phyloP scores from a whole-genome alignment of 2,329 filamentous ascomycete genomes.

The Alternaria viburni region DNA sequence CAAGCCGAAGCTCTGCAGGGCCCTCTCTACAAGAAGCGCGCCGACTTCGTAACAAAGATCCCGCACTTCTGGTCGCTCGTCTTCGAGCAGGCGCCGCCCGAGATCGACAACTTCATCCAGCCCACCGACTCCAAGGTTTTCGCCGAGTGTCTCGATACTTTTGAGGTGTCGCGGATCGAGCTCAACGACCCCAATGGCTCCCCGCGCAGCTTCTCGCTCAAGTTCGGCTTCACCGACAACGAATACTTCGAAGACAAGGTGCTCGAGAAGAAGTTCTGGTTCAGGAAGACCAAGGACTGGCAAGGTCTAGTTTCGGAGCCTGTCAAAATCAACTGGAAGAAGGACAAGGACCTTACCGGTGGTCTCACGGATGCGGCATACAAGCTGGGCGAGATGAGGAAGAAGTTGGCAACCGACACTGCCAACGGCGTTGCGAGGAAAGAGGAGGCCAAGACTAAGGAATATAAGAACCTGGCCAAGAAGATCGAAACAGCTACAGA shows the following conservation, averaged over 20 bases:
- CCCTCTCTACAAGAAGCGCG: slow-evolving; percentile 78
- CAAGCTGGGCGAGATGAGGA: slow-evolving; percentile 70
- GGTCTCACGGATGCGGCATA: slow-evolving; percentile 78
- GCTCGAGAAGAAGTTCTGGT: slow-evolving; percentile 92
- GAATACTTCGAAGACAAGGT: slow-evolving; percentile 78
- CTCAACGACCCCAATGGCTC: slow-evolving; percentile 71
- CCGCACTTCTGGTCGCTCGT: slow-evolving; percentile 95
- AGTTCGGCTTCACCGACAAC: slow-evolving; percentile 80
- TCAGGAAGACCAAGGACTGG: slow-evolving; percentile 73
- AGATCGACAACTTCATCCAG: slow-evolving; percentile 88
- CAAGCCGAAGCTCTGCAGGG: slow-evolving; percentile 71
- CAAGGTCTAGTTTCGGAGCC: slow-evolving; percentile 85
- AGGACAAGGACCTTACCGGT: slow-evolving; percentile 79
- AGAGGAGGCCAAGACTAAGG: slow-evolving; percentile 61
- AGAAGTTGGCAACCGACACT: slow-evolving; percentile 38
- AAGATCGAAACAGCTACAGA: slow-evolving; percentile 65
- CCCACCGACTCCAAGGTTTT: slow-evolving; percentile 79
- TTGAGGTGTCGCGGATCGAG: slow-evolving; percentile 83
- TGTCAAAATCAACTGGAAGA: slow-evolving; percentile 79
- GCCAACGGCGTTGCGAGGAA: slow-evolving; percentile 52
- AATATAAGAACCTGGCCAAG: slow-evolving; percentile 61
- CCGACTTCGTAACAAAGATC: slow-evolving; percentile 72
- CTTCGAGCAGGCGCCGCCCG: slow-evolving; percentile 81
- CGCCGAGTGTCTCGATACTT: slow-evolving; percentile 67
- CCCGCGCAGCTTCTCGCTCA: slow-evolving; percentile 75